Conservation (phyloP, 495 filamentous ascomycete species). For the Neurospora discreta region DNA sequence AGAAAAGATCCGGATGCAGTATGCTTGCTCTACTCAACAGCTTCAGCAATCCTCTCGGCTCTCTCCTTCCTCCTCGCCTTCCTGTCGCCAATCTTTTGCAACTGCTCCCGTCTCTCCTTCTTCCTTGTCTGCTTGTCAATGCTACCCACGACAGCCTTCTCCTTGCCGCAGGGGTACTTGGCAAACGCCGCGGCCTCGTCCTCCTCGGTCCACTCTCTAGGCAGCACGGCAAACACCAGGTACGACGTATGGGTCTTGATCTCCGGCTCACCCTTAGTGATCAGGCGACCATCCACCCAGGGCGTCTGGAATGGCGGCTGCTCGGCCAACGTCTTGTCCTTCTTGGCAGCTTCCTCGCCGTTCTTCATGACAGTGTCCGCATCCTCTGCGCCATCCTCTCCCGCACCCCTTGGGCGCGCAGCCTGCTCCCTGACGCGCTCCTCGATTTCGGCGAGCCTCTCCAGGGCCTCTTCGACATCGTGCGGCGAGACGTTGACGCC, state of each 20-base stretch:
- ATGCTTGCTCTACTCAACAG: background rate
- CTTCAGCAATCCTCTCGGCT: conserved; percentile 14
- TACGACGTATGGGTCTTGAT: conserved; percentile 93
- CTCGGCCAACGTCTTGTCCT: background rate
- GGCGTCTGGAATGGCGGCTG: conserved; percentile 3
- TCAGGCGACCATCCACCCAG: conserved; percentile 56
- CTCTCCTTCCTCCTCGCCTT: conserved; percentile 21
- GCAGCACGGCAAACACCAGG: conserved; percentile 84
- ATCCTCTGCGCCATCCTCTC: conserved; percentile 17
- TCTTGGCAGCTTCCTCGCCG: conserved; percentile 20
- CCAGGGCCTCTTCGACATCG: conserved; percentile 68
- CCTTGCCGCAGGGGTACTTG: conserved; percentile 45
- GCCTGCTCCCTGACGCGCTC: conserved; percentile 47
- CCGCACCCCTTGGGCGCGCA: conserved; percentile 10
- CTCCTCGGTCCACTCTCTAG: conserved; percentile 69
- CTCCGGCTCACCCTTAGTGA: conserved; percentile 74
- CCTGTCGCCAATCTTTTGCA: conserved; percentile 16
- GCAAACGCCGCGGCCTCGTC: conserved; percentile 61
- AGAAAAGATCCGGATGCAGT: background rate
- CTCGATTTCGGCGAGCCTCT: conserved; percentile 61
- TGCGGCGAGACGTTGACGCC: conserved; percentile 42
- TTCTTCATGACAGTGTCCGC: conserved; percentile 12
- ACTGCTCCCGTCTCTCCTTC: conserved; percentile 33
- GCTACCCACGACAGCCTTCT: conserved; percentile 35
- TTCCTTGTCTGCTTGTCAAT: conserved; percentile 41